Percentiles rank a stretch among this genome's conserved stretches.
These are phyloP conservation scores for Hordeum vulgare DNA, from an alignment of 176 grass and related monocot species.

Conservation along the genomic window DNA sequence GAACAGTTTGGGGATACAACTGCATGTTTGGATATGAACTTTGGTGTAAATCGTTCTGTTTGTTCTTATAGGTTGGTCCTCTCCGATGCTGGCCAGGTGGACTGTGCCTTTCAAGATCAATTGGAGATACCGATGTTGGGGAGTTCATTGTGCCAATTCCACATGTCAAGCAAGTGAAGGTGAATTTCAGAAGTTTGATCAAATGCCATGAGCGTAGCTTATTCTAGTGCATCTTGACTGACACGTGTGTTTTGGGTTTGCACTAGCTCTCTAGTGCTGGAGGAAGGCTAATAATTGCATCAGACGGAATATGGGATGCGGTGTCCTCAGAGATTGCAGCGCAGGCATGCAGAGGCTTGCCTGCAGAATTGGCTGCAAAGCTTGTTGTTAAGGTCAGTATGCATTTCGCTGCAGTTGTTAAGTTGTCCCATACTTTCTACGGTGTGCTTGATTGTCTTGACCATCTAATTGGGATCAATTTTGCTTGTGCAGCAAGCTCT, in stretches of 20 bases:
- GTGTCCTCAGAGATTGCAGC: conserved; percentile 77
- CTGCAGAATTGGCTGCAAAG: conserved; percentile 86
- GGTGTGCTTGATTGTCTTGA: neutral
- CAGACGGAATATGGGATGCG: conserved; percentile 95
- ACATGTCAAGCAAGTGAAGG: conserved; percentile 99
- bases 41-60: neutral
- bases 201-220: conserved; percentile 17
- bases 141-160: conserved; percentile 95
- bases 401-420: neutral
- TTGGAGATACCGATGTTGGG: conserved; percentile 91
- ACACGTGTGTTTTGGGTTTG: conserved; percentile 19
- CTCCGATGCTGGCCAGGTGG: conserved; percentile 98
- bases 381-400: conserved; percentile 82
- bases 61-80: conserved; percentile 61
- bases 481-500: conserved; percentile 70
- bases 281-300: conserved; percentile 96
- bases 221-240: conserved; percentile 13
- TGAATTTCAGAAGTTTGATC: conserved; percentile 26
- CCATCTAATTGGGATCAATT: conserved; percentile 9
- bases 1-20: neutral
- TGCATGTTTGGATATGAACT: conserved; percentile 10
- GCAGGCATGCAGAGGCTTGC: conserved; percentile 60
- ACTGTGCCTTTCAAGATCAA: conserved; percentile 93
- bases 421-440: neutral
- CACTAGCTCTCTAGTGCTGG: conserved; percentile 77